phyloP scores from a whole-genome alignment of 164 flowering plant genomes.

The Saururus chinensis region DNA sequence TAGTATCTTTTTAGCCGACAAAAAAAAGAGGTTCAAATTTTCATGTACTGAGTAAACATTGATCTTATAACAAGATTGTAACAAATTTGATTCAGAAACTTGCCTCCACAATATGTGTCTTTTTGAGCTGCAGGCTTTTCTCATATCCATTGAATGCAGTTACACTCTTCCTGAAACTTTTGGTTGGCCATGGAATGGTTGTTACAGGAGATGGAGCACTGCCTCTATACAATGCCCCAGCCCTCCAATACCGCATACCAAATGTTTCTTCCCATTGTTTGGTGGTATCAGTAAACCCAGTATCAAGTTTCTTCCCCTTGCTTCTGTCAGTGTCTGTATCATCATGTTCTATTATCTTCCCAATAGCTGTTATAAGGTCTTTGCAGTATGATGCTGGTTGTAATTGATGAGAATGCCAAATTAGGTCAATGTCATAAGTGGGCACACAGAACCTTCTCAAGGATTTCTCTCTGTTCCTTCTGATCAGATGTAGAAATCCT shows the following conservation, averaged over 20 bases:
- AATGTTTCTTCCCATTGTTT: slow-evolving; percentile 80
- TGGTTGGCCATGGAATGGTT: slow-evolving; percentile 22
- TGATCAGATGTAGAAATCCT: slow-evolving; percentile 80
- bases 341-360: slow-evolving; percentile 77
- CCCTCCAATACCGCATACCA: slow-evolving; percentile 83
- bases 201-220: slow-evolving; percentile 61
- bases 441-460: slow-evolving; percentile 71
- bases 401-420: slow-evolving; percentile 94
- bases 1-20: too few relatives aligned
- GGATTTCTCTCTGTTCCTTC: slow-evolving; percentile 64
- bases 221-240: slow-evolving; percentile 92
- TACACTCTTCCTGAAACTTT: slow-evolving; percentile 18
- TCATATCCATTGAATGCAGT: slow-evolving; percentile 15
- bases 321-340: slow-evolving; percentile 79
- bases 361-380: slow-evolving; percentile 39
- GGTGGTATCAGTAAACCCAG: slow-evolving; percentile 78
- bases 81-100: not conserved
- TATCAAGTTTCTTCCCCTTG: slow-evolving; percentile 78
- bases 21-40: too few relatives aligned
- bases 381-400: slow-evolving; percentile 72
- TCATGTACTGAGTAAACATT: not conserved
- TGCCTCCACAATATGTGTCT: slow-evolving; percentile 59
- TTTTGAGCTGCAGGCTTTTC: slow-evolving; percentile 30
- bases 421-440: slow-evolving; percentile 91
- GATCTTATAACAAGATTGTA: not conserved